phyloP scores from a whole-genome alignment of 495 filamentous ascomycete species.

The Aspergillus kassunensis region DNA sequence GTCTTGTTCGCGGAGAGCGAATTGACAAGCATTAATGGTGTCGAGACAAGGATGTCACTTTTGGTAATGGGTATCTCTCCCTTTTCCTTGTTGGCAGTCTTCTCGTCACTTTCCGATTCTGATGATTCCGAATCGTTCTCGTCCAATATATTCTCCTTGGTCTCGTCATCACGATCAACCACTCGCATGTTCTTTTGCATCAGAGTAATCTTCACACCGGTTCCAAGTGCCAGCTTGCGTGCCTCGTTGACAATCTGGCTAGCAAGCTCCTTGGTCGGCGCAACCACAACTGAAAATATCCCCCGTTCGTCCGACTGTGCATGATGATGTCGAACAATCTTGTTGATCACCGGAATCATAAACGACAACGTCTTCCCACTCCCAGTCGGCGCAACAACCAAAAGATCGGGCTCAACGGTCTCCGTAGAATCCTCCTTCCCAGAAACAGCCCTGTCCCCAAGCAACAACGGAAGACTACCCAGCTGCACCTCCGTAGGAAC shows the following conservation, averaged over 20 bases:
- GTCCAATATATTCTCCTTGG: conserved; percentile 32
- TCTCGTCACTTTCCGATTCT: conserved; percentile 37
- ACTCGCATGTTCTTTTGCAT: conserved; percentile 83
- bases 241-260: conserved; percentile 91
- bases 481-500: conserved; percentile 93
- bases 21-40: conserved; percentile 74
- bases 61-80: conserved; percentile 48
- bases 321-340: conserved; percentile 55
- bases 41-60: conserved; percentile 87
- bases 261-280: conserved; percentile 88
- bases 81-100: conserved; percentile 27
- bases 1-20: conserved; percentile 55
- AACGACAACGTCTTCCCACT: conserved; percentile 97
- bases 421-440: conserved; percentile 15
- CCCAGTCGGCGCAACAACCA: conserved; percentile 89
- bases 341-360: conserved; percentile 78
- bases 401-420: conserved; percentile 57
- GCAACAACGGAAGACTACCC: conserved; percentile 72
- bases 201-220: conserved; percentile 71
- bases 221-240: conserved; percentile 71
- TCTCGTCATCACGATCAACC: conserved; percentile 37
- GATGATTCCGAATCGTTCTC: conserved; percentile 38
- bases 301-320: conserved; percentile 45
- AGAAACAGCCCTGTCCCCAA: conserved; percentile 38
- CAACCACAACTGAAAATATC: conserved; percentile 66